phyloP scores from a whole-genome alignment of 306 rosid species.

The Medicago arabica region DNA sequence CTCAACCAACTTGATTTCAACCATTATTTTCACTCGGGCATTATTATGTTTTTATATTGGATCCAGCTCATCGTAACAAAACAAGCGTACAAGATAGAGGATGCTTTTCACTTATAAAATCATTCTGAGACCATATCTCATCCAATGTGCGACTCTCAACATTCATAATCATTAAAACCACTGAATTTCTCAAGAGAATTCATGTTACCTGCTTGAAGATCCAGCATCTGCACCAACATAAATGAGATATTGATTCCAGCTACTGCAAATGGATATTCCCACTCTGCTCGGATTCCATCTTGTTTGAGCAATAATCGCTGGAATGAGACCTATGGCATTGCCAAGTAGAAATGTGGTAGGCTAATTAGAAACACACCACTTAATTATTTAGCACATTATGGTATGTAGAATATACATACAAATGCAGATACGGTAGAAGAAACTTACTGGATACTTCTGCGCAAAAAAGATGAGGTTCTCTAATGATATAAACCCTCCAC shows the following conservation, averaged over 20 bases:
- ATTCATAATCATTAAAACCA: neutral
- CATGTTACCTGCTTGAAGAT: conserved; percentile 85
- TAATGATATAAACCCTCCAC: conserved; percentile 92
- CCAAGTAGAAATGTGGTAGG: conserved; percentile 36
- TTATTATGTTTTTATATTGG: too few relatives aligned
- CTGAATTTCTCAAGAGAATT: conserved; percentile 27
- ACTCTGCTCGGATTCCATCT: conserved; percentile 93
- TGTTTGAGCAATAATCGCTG: conserved; percentile 74
- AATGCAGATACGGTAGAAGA: conserved; percentile 40
- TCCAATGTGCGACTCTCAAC: too few relatives aligned
- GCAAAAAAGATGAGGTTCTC: conserved; percentile 95
- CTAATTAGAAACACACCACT: neutral
- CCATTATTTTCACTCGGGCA: too few relatives aligned
- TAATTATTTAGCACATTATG: neutral
- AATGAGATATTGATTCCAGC: conserved; percentile 95
- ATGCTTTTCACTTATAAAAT: too few relatives aligned
- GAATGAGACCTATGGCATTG: conserved; percentile 74
- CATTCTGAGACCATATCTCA: too few relatives aligned
- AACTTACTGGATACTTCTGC: conserved; percentile 76
- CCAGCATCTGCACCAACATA: conserved; percentile 82
- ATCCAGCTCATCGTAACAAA: too few relatives aligned
- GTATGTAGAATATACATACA: conserved; percentile 32
- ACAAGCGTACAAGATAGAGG: too few relatives aligned
- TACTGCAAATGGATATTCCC: conserved; percentile 98
- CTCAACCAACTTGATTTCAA: too few relatives aligned